Evolutionary conservation across 306 rosid species (phyloP).

Genomic region (Quercus mongolica): DNA sequence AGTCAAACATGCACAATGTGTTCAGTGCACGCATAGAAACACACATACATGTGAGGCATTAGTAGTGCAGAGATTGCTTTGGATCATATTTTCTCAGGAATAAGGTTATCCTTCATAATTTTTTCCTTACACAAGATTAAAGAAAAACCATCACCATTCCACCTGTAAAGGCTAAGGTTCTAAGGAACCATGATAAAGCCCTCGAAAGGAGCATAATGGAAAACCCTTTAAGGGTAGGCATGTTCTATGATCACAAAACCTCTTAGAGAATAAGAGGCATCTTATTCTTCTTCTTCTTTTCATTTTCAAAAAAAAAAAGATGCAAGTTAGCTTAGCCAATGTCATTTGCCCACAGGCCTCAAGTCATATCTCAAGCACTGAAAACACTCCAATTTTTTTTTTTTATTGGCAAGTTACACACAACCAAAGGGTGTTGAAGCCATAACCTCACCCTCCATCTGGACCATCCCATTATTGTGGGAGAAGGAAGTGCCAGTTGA

Average conservation of each 20-base stretch:
- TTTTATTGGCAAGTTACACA: too few relatives aligned
- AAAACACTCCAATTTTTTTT: background rate
- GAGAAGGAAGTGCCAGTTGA: too few relatives aligned
- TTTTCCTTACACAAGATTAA: background rate
- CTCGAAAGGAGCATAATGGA: background rate
- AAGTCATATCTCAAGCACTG: conserved; percentile 2
- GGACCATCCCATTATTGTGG: too few relatives aligned
- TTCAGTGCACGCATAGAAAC: too few relatives aligned
- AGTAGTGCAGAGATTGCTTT: background rate
- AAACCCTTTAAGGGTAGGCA: background rate
- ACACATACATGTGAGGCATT: background rate
- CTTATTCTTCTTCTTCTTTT: too few relatives aligned
- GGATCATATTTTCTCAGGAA: background rate
- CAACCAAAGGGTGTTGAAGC: too few relatives aligned
- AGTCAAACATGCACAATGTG: too few relatives aligned
- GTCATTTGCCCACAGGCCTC: background rate
- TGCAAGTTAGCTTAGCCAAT: background rate
- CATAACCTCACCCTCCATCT: too few relatives aligned
- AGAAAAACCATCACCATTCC: background rate
- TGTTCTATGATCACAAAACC: background rate
- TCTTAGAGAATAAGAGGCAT: background rate
- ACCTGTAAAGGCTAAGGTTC: background rate
- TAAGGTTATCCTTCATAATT: background rate
- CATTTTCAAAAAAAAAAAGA: background rate
- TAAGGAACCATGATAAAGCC: background rate